Base-by-base conservation (phyloP, 768 basidiomycete species). In the Lactarius indigo region DNA sequence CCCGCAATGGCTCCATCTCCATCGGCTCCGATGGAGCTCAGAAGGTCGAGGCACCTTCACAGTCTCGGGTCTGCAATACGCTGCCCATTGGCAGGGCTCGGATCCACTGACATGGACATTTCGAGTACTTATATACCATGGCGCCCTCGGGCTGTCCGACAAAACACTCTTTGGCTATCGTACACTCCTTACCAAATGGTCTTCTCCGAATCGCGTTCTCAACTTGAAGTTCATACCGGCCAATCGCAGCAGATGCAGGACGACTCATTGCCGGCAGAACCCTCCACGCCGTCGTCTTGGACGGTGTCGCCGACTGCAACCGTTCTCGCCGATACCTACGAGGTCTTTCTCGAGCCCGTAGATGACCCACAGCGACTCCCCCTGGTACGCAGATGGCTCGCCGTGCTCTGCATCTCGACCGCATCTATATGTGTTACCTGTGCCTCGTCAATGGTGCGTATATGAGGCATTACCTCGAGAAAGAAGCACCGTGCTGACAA, bases 361-460 rank as follows among this genome's bases (percentile, higher is more conserved):
- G 74, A 74, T 5, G 65, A 74, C 47, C 73, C 74, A 5, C 73
- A 70, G 58, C 50, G 66, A 55, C 35, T 69, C 9, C 31, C 72
- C 2, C 41, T 66, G 7, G 68, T 28, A 56, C 65, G 66, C n/a
- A 61, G 67, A 61, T 74, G 74, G 74, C 37, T 72, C 26, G 59
- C 71, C 10, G 68, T 71, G 3, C 52, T 74, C 39, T 64, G 69
- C 23, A 69, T 74, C 55, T 66, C 64, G 28, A 57, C 63, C 9
- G 67, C 66, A 3, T 71, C 74, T 2, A 64, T 74, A 15, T 74
- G 74, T 35, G 69, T 66, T 33, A 73, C 74, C 12, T 69, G 72
- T 47, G 68, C 72, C n/a, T 73, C 73, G 13, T 70, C 73, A 10
- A 71, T 72, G 69, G 74, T 72, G 50, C 26, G 59, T 70, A 9